Evolutionary conservation across 352 stramenopile genomes (phyloP).

Genomic region (Phytophthora macrochlamydospora): DNA sequence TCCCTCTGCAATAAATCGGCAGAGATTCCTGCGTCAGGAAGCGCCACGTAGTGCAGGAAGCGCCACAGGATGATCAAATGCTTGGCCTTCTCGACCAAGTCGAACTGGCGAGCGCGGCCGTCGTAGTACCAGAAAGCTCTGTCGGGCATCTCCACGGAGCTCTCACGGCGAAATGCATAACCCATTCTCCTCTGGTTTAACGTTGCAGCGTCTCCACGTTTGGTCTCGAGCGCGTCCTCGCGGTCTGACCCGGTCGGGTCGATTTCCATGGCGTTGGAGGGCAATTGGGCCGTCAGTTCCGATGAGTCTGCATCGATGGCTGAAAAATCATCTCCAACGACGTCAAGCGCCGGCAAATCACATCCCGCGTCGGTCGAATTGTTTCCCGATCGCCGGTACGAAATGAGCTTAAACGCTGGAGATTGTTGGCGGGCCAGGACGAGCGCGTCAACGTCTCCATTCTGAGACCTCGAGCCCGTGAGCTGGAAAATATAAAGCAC

Average conservation of each 20-base stretch:
- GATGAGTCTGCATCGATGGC: background rate
- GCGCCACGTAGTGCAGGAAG: slow-evolving; percentile 10
- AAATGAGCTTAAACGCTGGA: slow-evolving; percentile 36
- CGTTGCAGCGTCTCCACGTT: background rate
- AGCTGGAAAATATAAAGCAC: slow-evolving; percentile 46
- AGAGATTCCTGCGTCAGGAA: slow-evolving; percentile 1
- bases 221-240: background rate
- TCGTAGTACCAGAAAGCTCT: slow-evolving; percentile 3
- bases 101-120: background rate
- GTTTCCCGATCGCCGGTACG: slow-evolving; percentile 35
- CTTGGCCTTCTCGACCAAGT: slow-evolving; percentile 16
- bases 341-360: slow-evolving; percentile 15
- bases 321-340: background rate
- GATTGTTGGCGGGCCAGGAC: slow-evolving; percentile 45
- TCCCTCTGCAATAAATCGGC: background rate
- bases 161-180: background rate
- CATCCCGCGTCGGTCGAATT: slow-evolving; percentile 8
- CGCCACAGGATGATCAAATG: slow-evolving; percentile 21
- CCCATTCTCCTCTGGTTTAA: background rate
- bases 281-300: background rate
- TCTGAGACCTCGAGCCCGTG: slow-evolving; percentile 3
- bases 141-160: background rate
- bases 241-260: background rate
- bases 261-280: background rate
- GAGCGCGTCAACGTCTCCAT: slow-evolving; percentile 9